Evolutionary conservation across 768 basidiomycete species (phyloP).

Genomic region (Leucosporidium creatinivorum): DNA sequence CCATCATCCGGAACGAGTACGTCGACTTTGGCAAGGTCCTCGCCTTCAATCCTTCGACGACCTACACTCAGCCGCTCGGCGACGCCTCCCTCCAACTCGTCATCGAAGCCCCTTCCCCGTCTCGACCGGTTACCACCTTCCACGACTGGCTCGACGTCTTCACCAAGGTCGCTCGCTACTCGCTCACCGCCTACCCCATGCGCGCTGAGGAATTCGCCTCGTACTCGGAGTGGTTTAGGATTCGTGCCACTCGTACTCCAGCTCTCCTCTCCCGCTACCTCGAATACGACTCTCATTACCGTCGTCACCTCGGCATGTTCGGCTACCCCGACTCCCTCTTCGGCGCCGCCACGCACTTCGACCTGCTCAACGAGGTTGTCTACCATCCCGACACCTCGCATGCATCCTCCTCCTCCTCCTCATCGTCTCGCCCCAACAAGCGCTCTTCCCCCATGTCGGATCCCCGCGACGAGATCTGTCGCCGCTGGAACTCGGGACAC

Average conservation of each 20-base stretch:
- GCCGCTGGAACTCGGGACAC: no score
- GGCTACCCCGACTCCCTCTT: not conserved
- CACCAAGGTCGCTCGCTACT: not conserved
- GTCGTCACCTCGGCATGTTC: not conserved
- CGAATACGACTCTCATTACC: not conserved
- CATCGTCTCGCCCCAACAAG: not conserved
- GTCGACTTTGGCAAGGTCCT: not conserved
- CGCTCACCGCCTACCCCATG: not conserved
- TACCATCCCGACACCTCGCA: not conserved
- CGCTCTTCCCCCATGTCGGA: no score
- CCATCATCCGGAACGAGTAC: not conserved
- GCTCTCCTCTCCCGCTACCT: not conserved
- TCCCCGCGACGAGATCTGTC: no score
- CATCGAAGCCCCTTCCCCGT: not conserved
- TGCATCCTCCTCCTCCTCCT: no score
- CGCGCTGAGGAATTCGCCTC: not conserved
- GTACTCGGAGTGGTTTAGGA: not conserved
- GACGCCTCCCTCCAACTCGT: not conserved
- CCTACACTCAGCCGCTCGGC: not conserved
- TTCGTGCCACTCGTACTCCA: no score
- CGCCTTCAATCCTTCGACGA: not conserved
- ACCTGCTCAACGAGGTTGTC: no score
- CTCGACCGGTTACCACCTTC: not conserved
- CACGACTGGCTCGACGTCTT: not conserved
- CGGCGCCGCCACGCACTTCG: not conserved